Evolutionary conservation across 768 basidiomycete species (phyloP), one percentile per base, ranked within the genome.

Genomic region (Rhizopogon vinicolor): DNA sequence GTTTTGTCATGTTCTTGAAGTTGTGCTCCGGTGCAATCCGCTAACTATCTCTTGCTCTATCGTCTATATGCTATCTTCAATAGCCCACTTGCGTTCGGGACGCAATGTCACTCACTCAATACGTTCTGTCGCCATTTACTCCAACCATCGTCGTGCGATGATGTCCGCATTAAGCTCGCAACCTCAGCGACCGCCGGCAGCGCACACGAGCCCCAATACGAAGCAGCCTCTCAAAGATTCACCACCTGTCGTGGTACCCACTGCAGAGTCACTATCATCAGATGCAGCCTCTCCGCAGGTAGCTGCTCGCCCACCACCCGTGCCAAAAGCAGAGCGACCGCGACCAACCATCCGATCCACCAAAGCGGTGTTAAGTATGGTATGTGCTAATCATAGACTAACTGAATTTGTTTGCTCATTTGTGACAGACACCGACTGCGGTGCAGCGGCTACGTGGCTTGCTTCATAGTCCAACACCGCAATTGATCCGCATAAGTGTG

Each of bases 401-500:
- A 13, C 25, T n/a, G n/a, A 45, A 41, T 14, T 41, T 46, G 13
- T 43, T 52, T 52, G 28, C 52, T 51, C 41, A 51, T 56, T 60
- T 22, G 18, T 14, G 16, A 4, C 62, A 98, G 96, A 91, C 93
- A 41, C 85, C 91, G 0, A 69, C 73, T 25, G 96, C 95, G 12
- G 84, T 95, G 6, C 67, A 73, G 7, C 86, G 90, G 25, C 77
- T 98, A 50, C 81, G 74, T 3, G 78, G 74, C n/a, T 79, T 99
- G 29, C 72, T 93, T 44, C 79, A 79, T n/a, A 82, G 87, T 9
- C 93, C 94, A 22, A 87, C 87, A 2, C 95, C 96, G 0, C 92
- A 93, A 66, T 81, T 94, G 60, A 90, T 99, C 56, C 88, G 96
- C 3, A 91, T 99, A 54, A 93, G 94, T 41, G 94, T 99, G 52